Base-by-base conservation (phyloP, 768 basidiomycete genomes). In the Suillus clintonianus region DNA sequence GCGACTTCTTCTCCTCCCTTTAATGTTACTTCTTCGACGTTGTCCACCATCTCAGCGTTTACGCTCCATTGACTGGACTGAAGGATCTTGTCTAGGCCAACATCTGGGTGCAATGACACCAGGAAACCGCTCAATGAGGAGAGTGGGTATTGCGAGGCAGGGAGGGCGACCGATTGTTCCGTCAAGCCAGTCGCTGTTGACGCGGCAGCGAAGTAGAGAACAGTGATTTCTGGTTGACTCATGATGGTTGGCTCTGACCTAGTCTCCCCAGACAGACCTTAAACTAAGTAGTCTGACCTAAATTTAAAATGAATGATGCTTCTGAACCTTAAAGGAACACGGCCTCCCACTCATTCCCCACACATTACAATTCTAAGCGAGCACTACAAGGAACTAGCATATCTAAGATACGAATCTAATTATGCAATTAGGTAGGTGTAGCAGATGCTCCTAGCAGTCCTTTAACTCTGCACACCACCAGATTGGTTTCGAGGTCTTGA, bases 381-480 rank as follows among this genome's bases (percentile, higher is more conserved):
- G 27, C 5, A 51, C 27, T 10, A 27, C 3, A 9, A 48, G 14
- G 8, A 15, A 27, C 24, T 48, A 51, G 50, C 8, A 30, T 30
- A 30, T 30, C 27, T 30, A 50, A 27, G 4, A 50, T 51, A 30
- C 17, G 8, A 51, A 15, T 50, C 15, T 51, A 51, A 51, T 30
- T 10, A 48, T 51, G 15, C 19, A 32, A 17, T 32, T 10, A 32
- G 19, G 19, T 32, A 53, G 30, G 32, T 14, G 55, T 67, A 69
- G 7, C 1, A 17, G 13, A 57, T 17, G 6, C 24, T 13, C 56
- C 27, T 27, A 39, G 36, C 1, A 15, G 9, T 24, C 14, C 70
- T 72, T 83, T 65, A 95, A 75, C 74, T 95, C 94, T 57, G 84
- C 88, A 27, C 90, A 91, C 97, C 96, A 99, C 85, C 93, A 90